These are phyloP conservation scores for Ormosia semicastrata DNA, from an alignment of 306 rosid genomes.

Conservation along the genomic window DNA sequence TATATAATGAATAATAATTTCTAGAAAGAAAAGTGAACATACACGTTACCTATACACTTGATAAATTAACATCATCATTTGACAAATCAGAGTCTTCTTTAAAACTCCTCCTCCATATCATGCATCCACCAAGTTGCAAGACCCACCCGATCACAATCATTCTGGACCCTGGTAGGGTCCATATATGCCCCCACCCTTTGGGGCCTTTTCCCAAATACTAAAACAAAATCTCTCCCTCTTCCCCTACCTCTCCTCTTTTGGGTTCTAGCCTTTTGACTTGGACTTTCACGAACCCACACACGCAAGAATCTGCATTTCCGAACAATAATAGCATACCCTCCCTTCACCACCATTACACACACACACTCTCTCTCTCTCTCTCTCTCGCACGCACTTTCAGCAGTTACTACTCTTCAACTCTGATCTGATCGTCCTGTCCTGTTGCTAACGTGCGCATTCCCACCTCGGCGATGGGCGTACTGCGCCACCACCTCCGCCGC, in stretches of 20 bases:
- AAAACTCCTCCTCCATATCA: neutral
- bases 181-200: neutral
- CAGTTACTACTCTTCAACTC: neutral
- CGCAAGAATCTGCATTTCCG: constrained; percentile 30
- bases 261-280: constrained; percentile 53
- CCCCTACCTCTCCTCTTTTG: neutral
- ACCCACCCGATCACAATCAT: constrained; percentile 40
- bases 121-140: neutral
- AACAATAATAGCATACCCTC: neutral
- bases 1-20: neutral
- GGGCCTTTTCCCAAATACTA: constrained; percentile 29
- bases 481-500: constrained; percentile 40
- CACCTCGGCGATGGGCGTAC: constrained; percentile 52
- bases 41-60: neutral
- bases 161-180: constrained; percentile 35
- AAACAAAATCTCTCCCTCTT: constrained; percentile 31
- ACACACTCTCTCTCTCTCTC: neutral
- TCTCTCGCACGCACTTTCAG: neutral
- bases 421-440: neutral
- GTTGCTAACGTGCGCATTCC: constrained; percentile 35
- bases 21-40: neutral
- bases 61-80: neutral
- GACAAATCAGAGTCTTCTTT: neutral
- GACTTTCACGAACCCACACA: constrained; percentile 31
- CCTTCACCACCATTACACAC: neutral